Percentiles rank a stretch among this genome's conserved stretches.
These are phyloP conservation scores for Fusarium solani-melongenae DNA, from an alignment of 2,329 filamentous ascomycete genomes.

Conservation along the genomic window DNA sequence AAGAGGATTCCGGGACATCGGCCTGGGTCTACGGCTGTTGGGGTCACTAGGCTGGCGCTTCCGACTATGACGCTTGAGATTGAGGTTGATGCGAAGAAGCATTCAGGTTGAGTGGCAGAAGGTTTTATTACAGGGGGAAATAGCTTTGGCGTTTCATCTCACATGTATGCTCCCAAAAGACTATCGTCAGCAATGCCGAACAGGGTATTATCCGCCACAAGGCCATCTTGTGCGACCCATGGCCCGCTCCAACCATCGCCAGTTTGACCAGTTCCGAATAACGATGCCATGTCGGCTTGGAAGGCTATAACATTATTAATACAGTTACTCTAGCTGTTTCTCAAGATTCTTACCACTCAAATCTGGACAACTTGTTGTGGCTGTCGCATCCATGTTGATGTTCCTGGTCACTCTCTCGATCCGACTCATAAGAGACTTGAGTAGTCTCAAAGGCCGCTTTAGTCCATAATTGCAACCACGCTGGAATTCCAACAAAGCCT, in stretches of 20 bases:
- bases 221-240: background rate
- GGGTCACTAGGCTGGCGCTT: slow-evolving; percentile 26
- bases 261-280: background rate
- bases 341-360: background rate
- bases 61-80: slow-evolving; percentile 37
- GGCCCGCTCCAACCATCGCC: background rate
- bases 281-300: background rate
- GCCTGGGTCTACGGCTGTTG: slow-evolving; percentile 16
- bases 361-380: background rate
- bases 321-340: too few relatives aligned
- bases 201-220: background rate
- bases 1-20: slow-evolving; percentile 22
- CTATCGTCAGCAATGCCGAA: slow-evolving; percentile 1
- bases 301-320: background rate
- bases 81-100: slow-evolving; percentile 34
- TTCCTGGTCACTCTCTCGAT: background rate
- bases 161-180: background rate
- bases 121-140: background rate
- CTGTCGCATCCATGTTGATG: background rate
- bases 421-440: background rate
- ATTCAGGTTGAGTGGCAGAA: background rate
- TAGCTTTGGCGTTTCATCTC: background rate
- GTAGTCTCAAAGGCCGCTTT: background rate
- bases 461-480: background rate
- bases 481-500: background rate